Evolutionary conservation across 495 filamentous ascomycete species (phyloP).

Genomic region (Echria macrotheca): DNA sequence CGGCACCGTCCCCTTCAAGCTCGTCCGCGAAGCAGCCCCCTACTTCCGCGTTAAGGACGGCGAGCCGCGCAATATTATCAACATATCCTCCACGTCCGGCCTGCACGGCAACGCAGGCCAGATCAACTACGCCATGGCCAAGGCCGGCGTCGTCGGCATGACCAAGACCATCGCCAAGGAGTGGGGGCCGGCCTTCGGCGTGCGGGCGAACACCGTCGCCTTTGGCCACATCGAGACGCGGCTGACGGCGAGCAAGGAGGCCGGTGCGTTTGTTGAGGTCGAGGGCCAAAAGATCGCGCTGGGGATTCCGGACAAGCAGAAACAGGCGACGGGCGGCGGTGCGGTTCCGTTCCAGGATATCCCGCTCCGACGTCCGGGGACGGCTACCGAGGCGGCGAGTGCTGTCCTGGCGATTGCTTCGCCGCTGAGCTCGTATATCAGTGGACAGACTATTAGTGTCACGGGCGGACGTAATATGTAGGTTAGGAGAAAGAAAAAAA

Average conservation of each 20-base stretch:
- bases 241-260: slow-evolving; percentile 74
- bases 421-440: slow-evolving; percentile 74
- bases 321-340: slow-evolving; percentile 24
- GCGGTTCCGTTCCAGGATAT: slow-evolving; percentile 58
- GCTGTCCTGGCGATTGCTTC: slow-evolving; percentile 75
- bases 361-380: slow-evolving; percentile 68
- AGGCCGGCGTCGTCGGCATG: slow-evolving; percentile 72
- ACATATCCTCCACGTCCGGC: slow-evolving; percentile 73
- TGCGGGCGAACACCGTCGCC: slow-evolving; percentile 76
- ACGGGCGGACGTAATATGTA: slow-evolving; percentile 83
- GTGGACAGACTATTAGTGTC: slow-evolving; percentile 77
- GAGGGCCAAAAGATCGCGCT: slow-evolving; percentile 73
- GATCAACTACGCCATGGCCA: slow-evolving; percentile 77
- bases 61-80: slow-evolving; percentile 71
- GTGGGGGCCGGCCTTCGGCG: slow-evolving; percentile 81
- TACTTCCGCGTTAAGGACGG: slow-evolving; percentile 85
- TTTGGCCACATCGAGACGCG: slow-evolving; percentile 76
- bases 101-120: slow-evolving; percentile 82
- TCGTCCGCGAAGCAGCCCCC: slow-evolving; percentile 70
- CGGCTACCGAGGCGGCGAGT: slow-evolving; percentile 71
- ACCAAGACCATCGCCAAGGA: slow-evolving; percentile 88
- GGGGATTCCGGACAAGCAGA: slow-evolving; percentile 59
- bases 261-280: slow-evolving; percentile 68
- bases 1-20: slow-evolving; percentile 75
- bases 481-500: no score